Conservation (phyloP, 345 rosid species). For the Chamaenerion angustifolium region DNA sequence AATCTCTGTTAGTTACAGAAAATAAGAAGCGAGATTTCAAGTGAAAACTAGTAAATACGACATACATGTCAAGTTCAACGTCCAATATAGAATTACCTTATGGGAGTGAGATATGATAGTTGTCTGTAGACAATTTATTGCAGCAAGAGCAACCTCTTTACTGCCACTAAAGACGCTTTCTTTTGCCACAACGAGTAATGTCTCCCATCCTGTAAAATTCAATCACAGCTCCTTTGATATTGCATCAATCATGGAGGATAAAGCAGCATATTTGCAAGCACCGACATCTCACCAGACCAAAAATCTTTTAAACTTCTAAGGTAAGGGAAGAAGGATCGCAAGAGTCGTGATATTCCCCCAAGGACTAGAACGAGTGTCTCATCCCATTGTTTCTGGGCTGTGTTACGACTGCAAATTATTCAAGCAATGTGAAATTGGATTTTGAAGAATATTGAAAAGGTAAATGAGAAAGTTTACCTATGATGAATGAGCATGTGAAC, state of each 20-base stretch:
- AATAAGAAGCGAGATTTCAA: background rate
- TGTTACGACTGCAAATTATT: conserved; percentile 66
- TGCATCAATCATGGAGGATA: background rate
- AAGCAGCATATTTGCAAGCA: background rate
- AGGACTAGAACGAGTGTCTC: conserved; percentile 92
- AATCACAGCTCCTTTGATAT: background rate
- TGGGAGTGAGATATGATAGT: conserved; percentile 61
- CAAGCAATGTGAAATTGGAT: conserved; percentile 7
- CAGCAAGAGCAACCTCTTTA: conserved; percentile 90
- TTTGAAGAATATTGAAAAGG: conserved; percentile 2
- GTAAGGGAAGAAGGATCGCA: conserved; percentile 87
- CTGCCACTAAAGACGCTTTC: conserved; percentile 76
- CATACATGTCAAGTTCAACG: background rate
- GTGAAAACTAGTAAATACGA: background rate
- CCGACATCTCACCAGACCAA: conserved; percentile 56
- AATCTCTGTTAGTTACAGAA: background rate
- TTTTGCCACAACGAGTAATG: conserved; percentile 59
- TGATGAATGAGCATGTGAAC: conserved; percentile 99
- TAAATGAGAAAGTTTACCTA: conserved; percentile 29
- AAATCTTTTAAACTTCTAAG: conserved; percentile 63
- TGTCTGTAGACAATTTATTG: conserved; percentile 75
- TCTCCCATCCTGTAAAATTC: conserved; percentile 69
- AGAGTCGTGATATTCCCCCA: conserved; percentile 84
- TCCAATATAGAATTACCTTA: conserved; percentile 39
- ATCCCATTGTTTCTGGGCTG: conserved; percentile 99